These are phyloP conservation scores for Corinectria fuckeliana DNA, from an alignment of 2,329 filamentous ascomycete species.

Conservation along the genomic window DNA sequence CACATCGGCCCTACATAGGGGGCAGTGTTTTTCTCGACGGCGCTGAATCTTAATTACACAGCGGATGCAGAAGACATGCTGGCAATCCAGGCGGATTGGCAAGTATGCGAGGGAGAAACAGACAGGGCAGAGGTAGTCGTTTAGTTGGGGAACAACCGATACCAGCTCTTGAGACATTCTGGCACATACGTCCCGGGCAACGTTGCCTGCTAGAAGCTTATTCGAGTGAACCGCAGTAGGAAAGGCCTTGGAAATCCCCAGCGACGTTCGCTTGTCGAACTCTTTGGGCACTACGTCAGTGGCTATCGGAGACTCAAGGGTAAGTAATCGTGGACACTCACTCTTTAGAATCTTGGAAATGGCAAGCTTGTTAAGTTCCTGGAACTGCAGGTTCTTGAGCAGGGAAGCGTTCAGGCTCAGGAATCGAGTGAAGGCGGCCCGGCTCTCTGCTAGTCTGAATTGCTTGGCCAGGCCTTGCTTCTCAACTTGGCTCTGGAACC, in stretches of 20 bases:
- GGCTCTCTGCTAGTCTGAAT: slow-evolving; percentile 72
- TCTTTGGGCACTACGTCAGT: slow-evolving; percentile 57
- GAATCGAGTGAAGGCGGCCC: slow-evolving; percentile 70
- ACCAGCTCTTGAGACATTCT: slow-evolving; percentile 77
- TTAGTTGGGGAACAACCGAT: slow-evolving; percentile 77
- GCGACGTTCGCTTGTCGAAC: slow-evolving; percentile 84
- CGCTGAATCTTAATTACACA: slow-evolving; percentile 83
- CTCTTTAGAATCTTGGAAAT: slow-evolving; percentile 87
- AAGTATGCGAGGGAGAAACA: slow-evolving; percentile 82
- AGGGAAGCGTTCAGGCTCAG: slow-evolving; percentile 75
- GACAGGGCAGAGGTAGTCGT: slow-evolving; percentile 83
- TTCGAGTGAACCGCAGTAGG: slow-evolving; percentile 64
- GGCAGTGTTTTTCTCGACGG: slow-evolving; percentile 71
- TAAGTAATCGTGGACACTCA: slow-evolving; percentile 49
- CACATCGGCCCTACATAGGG: slow-evolving; percentile 75
- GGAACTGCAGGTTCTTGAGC: slow-evolving; percentile 82
- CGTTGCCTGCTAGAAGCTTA: slow-evolving; percentile 67
- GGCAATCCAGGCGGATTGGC: slow-evolving; percentile 77
- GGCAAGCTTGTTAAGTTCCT: slow-evolving; percentile 81
- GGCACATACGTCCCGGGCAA: slow-evolving; percentile 78
- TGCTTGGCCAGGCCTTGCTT: slow-evolving; percentile 62
- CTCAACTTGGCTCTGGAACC: slow-evolving; percentile 74
- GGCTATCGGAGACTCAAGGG: neutral
- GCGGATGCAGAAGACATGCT: slow-evolving; percentile 82
- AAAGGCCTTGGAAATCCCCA: slow-evolving; percentile 71